Evolutionary conservation across 2,329 filamentous ascomycete genomes (phyloP).

Genomic region (Botryotinia narcissicola): DNA sequence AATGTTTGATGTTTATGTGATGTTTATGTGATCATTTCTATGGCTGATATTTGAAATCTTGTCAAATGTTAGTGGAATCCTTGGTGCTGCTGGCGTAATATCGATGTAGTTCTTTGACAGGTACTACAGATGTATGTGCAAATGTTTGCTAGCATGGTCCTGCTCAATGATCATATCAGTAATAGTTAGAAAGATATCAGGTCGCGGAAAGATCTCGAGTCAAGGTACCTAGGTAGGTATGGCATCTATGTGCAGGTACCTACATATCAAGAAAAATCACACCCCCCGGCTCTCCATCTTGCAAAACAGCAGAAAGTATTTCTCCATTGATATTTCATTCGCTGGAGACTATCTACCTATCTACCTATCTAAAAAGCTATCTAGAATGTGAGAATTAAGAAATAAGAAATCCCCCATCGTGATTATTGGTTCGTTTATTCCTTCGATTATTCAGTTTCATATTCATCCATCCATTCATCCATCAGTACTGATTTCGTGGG

Average conservation of each 20-base stretch:
- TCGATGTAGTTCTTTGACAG: background rate
- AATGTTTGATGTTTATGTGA: background rate
- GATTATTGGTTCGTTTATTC: background rate
- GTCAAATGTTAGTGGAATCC: background rate
- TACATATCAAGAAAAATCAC: too few relatives aligned
- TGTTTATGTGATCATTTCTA: background rate
- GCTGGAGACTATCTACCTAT: conserved; percentile 2
- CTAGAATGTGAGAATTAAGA: background rate
- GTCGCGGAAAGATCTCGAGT: too few relatives aligned
- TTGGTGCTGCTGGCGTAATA: background rate
- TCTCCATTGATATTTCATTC: background rate
- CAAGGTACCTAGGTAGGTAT: too few relatives aligned
- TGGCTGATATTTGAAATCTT: background rate
- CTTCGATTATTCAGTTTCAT: background rate
- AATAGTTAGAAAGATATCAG: too few relatives aligned
- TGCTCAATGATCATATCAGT: background rate
- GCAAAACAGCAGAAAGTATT: background rate
- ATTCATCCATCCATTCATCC: background rate
- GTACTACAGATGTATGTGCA: background rate
- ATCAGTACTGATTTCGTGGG: background rate
- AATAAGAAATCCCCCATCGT: background rate
- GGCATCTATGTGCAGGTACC: too few relatives aligned
- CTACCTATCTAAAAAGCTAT: background rate
- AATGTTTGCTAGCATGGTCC: background rate
- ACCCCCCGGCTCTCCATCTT: background rate